Evolutionary conservation across 2,329 filamentous ascomycete genomes (phyloP).

Genomic region (Fusarium brevicatenulatum): DNA sequence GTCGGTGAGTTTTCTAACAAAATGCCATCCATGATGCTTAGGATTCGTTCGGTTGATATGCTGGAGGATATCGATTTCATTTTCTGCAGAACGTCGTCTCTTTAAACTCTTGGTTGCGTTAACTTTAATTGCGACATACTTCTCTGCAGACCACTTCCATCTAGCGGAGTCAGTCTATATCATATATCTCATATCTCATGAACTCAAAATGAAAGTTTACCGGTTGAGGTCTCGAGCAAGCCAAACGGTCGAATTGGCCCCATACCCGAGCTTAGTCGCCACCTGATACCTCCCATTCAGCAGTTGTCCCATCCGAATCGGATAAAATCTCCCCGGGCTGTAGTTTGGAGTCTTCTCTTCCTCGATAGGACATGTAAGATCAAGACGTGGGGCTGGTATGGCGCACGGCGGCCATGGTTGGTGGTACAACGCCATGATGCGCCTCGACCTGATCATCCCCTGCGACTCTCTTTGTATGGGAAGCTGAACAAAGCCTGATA

Average conservation of each 20-base stretch:
- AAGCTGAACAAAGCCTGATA: background rate
- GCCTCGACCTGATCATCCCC: background rate
- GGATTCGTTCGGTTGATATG: constrained; percentile 22
- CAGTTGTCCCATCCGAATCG: constrained; percentile 22
- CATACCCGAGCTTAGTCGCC: constrained; percentile 37
- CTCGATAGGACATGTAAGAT: constrained; percentile 12
- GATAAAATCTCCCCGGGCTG: constrained; percentile 24
- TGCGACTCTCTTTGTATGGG: no score
- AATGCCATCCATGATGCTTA: constrained; percentile 32
- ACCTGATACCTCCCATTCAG: constrained; percentile 33
- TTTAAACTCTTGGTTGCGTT: background rate
- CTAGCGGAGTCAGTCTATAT: accelerated
- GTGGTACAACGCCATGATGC: background rate
- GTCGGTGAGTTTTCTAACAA: constrained; percentile 30
- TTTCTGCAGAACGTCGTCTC: background rate
- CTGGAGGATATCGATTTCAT: constrained; percentile 26
- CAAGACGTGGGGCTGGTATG: constrained; percentile 23
- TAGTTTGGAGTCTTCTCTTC: constrained; percentile 36
- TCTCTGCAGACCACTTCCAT: constrained; percentile 7
- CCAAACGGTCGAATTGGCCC: constrained; percentile 40
- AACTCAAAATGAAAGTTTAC: background rate
- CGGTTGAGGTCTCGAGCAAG: constrained; percentile 32
- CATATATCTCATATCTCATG: accelerated
- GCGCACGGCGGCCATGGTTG: constrained; percentile 10
- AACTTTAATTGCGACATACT: constrained; percentile 40